Conservation (phyloP, 2,329 filamentous ascomycete species). For the Venturia pyrina region DNA sequence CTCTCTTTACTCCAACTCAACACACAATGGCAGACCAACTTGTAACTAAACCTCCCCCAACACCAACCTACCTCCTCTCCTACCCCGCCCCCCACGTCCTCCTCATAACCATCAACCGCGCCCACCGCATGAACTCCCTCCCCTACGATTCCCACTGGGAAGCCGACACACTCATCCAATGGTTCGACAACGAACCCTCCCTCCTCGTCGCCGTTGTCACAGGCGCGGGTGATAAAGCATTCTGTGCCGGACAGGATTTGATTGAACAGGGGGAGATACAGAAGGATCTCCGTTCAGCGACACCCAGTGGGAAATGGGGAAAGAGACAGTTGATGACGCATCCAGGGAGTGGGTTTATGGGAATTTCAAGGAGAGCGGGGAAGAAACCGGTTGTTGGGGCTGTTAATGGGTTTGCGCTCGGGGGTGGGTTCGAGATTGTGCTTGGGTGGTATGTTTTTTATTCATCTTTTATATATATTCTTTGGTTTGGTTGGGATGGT, state of each 20-base stretch:
- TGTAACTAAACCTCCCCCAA: slow-evolving; percentile 5
- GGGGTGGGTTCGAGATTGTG: slow-evolving; percentile 48
- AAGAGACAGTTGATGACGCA: slow-evolving; percentile 22
- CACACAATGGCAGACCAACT: slow-evolving; percentile 3
- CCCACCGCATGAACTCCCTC: slow-evolving; percentile 38
- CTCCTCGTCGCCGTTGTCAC: slow-evolving; percentile 33
- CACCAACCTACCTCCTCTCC: slow-evolving; percentile 27
- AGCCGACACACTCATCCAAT: slow-evolving; percentile 39
- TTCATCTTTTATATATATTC: too few species aligned
- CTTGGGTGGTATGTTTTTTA: slow-evolving; percentile 38
- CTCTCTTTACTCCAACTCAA: not conserved
- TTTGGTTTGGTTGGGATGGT: too few species aligned
- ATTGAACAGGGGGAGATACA: slow-evolving; percentile 33
- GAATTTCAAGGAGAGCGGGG: slow-evolving; percentile 44
- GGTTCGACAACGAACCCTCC: slow-evolving; percentile 25
- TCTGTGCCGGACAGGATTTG: slow-evolving; percentile 46
- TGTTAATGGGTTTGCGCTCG: slow-evolving; percentile 48
- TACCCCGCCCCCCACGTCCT: slow-evolving; percentile 38
- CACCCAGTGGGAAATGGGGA: not conserved
- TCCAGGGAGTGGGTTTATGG: slow-evolving; percentile 39
- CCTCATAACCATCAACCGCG: slow-evolving; percentile 44
- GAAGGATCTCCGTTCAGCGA: slow-evolving; percentile 10
- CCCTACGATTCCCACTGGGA: slow-evolving; percentile 37
- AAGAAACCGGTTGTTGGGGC: slow-evolving; percentile 53
- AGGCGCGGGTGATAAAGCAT: slow-evolving; percentile 42